Percentiles rank a stretch among this genome's conserved stretches.
These are phyloP conservation scores for Tubosaeta sp. DNA, from an alignment of 768 basidiomycete genomes.

Conservation along the genomic window DNA sequence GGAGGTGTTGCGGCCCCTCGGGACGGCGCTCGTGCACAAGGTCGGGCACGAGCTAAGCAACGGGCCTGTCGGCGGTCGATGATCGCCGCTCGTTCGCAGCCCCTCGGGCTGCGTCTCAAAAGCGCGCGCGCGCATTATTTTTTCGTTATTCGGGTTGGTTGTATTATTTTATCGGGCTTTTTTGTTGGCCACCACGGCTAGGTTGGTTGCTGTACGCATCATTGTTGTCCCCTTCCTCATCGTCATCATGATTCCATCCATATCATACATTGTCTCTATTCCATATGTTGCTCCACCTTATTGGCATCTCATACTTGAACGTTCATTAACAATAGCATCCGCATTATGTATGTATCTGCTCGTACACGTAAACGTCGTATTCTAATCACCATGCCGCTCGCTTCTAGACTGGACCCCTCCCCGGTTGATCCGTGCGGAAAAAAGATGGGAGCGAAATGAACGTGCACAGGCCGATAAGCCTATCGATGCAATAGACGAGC, in stretches of 20 bases:
- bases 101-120: constrained; percentile 1
- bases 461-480: background rate
- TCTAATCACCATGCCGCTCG: background rate
- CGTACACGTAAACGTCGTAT: background rate
- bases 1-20: constrained; percentile 63
- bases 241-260: background rate
- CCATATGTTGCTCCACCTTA: background rate
- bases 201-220: background rate
- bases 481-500: background rate
- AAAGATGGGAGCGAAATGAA: background rate
- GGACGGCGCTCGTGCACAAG: constrained; percentile 64
- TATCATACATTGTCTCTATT: background rate
- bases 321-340: too few relatives aligned
- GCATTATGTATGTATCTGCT: too few relatives aligned
- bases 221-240: background rate
- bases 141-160: background rate
- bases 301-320: background rate
- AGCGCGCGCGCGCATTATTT: background rate
- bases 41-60: constrained; percentile 70
- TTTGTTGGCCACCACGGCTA: background rate
- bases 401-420: background rate
- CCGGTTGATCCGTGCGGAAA: background rate
- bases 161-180: constrained; percentile 6
- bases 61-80: constrained; percentile 44
- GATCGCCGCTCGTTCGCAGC: constrained; percentile 3